A percentile compares a stretch with the other conserved stretches of the same genome.
These are phyloP conservation scores for Phytophthora idaei DNA, from an alignment of 352 stramenopile species.

Conservation along the genomic window DNA sequence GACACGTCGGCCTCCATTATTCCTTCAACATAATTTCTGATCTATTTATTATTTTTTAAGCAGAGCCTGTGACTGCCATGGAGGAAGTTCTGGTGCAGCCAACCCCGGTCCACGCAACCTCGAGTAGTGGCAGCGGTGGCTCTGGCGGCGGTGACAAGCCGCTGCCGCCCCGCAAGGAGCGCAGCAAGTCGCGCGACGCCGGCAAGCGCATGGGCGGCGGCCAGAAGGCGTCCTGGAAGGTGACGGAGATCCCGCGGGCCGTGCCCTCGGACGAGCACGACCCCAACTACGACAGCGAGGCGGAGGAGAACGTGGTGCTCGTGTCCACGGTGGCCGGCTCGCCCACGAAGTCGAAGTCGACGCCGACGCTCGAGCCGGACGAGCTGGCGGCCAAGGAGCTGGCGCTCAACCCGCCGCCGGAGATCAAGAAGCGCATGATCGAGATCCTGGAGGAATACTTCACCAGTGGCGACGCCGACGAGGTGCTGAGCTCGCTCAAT, in stretches of 20 bases:
- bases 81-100: constrained; percentile 27
- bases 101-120: background rate
- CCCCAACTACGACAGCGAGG: constrained; percentile 94
- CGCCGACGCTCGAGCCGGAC: constrained; percentile 65
- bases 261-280: constrained; percentile 88
- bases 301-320: constrained; percentile 89
- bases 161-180: constrained; percentile 69
- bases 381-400: constrained; percentile 79
- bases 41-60: constrained; percentile 1
- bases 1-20: background rate
- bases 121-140: constrained; percentile 20
- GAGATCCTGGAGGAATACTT: constrained; percentile 92
- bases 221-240: constrained; percentile 87
- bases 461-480: constrained; percentile 87
- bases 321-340: constrained; percentile 56
- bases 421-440: constrained; percentile 92
- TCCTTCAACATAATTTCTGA: background rate
- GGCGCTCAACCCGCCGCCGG: constrained; percentile 66
- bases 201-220: constrained; percentile 88
- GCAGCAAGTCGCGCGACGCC: constrained; percentile 86
- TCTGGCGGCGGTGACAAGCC: constrained; percentile 56
- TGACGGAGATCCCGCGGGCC: constrained; percentile 70
- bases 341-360: constrained; percentile 51
- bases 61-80: constrained; percentile 28
- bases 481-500: constrained; percentile 84